Evolutionary conservation across 768 basidiomycete species (phyloP), one percentile per base, ranked within the genome.

Genomic region (Xerocomus potaroensis): DNA sequence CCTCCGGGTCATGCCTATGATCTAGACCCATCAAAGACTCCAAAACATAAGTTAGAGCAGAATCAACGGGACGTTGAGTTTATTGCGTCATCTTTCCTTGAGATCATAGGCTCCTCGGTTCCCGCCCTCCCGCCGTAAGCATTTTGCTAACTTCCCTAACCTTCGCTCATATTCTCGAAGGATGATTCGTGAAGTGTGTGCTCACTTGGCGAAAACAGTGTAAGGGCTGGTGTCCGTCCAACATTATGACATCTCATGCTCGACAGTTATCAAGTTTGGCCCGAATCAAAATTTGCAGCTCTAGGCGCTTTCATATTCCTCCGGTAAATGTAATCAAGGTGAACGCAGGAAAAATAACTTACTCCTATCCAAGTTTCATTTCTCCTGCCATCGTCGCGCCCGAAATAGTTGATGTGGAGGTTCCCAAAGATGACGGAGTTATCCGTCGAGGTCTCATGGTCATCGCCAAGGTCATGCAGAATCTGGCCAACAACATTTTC

Each of bases 301-400:
- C 76, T 90, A 31, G 91, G 91, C 19, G 89, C 91, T 10, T 92
- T 96, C 71, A 84, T 97, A 49, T 96, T 97, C 61, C 71, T 97
- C 34, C 79, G 93, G 81, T 86, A 56, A 29, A 69, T 56, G 10
- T 8, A 42, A 29, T 10, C 5, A 32, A 33, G 8, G 33, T 18
- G n/a, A 18, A 23, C 19, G 12, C 15, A 10, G 8, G 0, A 19
- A 42, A 31, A 45, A 21, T 31, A 50, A 46, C 16, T 62, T 33
- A 44, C 22, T 29, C 22, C 7, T 14, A n/a, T 35, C 3, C 8
- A 38, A 92, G 89, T 37, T 95, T 95, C 64, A 90, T 95, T 49
- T 91, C 87, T 30, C 94, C 94, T 31, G 89, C 91, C 0, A 80
- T 97, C 24, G 89, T 94, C 8, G 72, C 87, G 0, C 93, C 93